Evolutionary conservation across 2,329 filamentous ascomycete species (phyloP), one percentile per base, ranked within the genome.

Genomic region (Paradendryphiella salina): DNA sequence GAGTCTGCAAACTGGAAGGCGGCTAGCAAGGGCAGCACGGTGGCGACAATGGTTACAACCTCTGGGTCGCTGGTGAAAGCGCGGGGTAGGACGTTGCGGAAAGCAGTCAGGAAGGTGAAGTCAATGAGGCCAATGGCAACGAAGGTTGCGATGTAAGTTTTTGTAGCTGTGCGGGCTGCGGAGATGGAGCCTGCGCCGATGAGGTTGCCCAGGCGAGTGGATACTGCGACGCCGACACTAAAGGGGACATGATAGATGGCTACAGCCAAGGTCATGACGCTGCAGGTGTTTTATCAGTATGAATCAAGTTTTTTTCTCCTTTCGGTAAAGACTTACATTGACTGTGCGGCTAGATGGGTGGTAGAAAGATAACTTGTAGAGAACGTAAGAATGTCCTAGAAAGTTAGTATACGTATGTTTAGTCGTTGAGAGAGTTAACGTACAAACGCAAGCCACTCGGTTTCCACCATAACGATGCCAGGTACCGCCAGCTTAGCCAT

Each of bases 401-500:
- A n/a, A 38, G 9, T 42, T 15, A 28, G 14, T 31, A 18, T 29
- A 17, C n/a, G 14, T 3, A 31, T 8, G 9, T 4, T 14, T 34
- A 21, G 10, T n/a, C 1, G 13, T 10, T 6, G 11, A 46, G n/a
- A 26, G 5, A n/a, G 2, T 9, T 2, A 33, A 57, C 51, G 8
- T 49, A 57, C 54, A 17, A 71, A 73, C 9, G 69, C 69, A 0
- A 73, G 60, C 66, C 70, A 73, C 49, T 73, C 70, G 4, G 92
- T 92, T 72, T 95, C 87, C 2, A 96, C 87, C 92, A 96, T 96
- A 56, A 96, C 78, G 72, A 97, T 87, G 4, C 93, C 93, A 0
- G 93, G 92, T 14, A 96, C 76, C 0, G 92, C 90, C n/a, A 97
- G 84, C 38, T 84, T 84, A 59, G 96, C 82, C 93, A 96, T 95